Evolutionary conservation across 352 stramenopile genomes (phyloP), one percentile per base, ranked within the genome.

Genomic region (Phytophthora hibernalis): DNA sequence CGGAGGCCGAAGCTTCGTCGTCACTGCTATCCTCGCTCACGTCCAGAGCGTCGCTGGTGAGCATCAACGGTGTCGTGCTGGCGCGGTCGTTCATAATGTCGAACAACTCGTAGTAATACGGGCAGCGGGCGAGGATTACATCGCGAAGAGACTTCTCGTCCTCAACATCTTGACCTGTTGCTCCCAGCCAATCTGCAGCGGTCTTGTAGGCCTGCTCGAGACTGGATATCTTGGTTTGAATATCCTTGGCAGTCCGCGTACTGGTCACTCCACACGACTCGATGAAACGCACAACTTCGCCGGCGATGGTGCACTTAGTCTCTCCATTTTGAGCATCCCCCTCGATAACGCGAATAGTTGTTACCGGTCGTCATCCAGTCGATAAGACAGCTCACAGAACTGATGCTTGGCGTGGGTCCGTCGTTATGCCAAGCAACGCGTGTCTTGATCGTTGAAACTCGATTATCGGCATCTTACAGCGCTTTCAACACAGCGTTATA

Each of bases 261-360:
- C 40, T 74, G 9, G 49, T 65, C 6, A 63, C 61, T 8, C 62
- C 58, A 42, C 37, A 50, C 2, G 43, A 16, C 8, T 22, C 47
- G n/a, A 69, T 66, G 12, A 60, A 59, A 13, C 47, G 48, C 3
- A 65, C 54, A 12, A 74, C 22, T 18, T 65, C 54, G 18, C 43
- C 54, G 2, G 68, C 62, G 12, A 70, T 47, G 0, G 42, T 18
- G 4, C 24, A 24, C 37, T 76, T 70, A 0, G 57, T 67, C 0
- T 65, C 54, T 0, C 62, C 68, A 48, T 10, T 61, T 30, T 72
- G 58, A 42, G n/a, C n/a, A n/a, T 2, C 61, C 61, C 11, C 61
- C 68, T 21, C 68, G 53, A 44, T 63, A 76, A 22, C 35, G 21
- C 21, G 26, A 40, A 21, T 72, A 76, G 54, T 76, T 76, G 1